These are phyloP conservation scores for Komagataella mondaviorum DNA, from an alignment of 805 yeast genomes.

Conservation along the genomic window DNA sequence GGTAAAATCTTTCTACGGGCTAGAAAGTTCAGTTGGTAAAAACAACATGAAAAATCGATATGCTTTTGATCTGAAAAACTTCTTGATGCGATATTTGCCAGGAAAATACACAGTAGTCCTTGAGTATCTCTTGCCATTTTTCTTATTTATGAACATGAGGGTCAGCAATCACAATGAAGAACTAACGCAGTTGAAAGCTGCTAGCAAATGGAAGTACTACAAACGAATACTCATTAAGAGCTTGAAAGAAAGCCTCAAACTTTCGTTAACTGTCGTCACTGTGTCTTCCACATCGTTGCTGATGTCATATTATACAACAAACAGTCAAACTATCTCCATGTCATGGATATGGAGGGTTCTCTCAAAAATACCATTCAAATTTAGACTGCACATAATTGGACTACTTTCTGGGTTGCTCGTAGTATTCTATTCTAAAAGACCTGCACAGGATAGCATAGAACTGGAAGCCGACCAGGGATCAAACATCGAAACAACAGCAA, in stretches of 20 bases:
- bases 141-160: neutral
- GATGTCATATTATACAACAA: neutral
- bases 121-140: conserved; percentile 7
- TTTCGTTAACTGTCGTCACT: neutral
- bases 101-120: conserved; percentile 5
- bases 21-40: neutral
- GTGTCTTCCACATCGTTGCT: neutral
- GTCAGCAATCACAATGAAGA: neutral
- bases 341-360: neutral
- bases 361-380: neutral
- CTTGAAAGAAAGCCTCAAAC: neutral
- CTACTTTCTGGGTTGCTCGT: conserved; percentile 6
- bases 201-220: neutral
- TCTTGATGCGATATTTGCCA: conserved; percentile 2
- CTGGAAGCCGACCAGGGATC: neutral
- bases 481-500: neutral
- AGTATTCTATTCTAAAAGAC: conserved; percentile 4
- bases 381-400: conserved; percentile 6
- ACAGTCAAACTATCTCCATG: neutral
- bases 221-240: neutral
- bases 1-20: neutral
- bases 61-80: neutral
- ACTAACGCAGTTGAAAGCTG: neutral
- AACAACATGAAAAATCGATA: neutral
- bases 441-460: neutral